Conservation (phyloP, 2,329 filamentous ascomycete genomes). For the Microcera coccophila region DNA sequence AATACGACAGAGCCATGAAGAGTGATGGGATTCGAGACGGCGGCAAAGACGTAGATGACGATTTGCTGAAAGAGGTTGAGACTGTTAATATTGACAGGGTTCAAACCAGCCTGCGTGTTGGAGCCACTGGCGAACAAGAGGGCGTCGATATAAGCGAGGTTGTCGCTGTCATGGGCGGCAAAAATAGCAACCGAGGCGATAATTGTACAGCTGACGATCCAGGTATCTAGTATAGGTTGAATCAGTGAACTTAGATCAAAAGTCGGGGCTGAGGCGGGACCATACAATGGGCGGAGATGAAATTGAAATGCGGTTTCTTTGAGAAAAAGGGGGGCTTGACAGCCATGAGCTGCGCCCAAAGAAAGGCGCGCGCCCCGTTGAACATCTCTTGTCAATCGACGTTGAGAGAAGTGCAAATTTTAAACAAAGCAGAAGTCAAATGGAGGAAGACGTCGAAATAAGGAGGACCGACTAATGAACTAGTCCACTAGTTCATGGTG, state of each 20-base stretch:
- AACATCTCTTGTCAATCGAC: slow-evolving; percentile 30
- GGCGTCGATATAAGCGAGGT: slow-evolving; percentile 76
- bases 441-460: not conserved
- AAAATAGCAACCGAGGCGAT: slow-evolving; percentile 76
- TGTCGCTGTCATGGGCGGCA: slow-evolving; percentile 49
- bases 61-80: slow-evolving; percentile 71
- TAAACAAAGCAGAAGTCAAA: too few species aligned
- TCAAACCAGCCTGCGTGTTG: slow-evolving; percentile 89
- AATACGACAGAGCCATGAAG: slow-evolving; percentile 86
- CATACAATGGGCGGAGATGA: slow-evolving; percentile 76
- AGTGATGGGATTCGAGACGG: slow-evolving; percentile 77
- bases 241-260: slow-evolving; percentile 16
- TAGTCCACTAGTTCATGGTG: not conserved
- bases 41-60: slow-evolving; percentile 65
- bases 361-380: slow-evolving; percentile 28
- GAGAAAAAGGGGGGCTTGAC: slow-evolving; percentile 56
- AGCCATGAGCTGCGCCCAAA: slow-evolving; percentile 44
- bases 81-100: slow-evolving; percentile 67
- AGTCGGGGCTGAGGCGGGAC: slow-evolving; percentile 12
- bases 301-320: slow-evolving; percentile 69
- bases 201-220: slow-evolving; percentile 71
- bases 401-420: too few species aligned
- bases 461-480: not conserved
- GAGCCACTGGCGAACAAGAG: slow-evolving; percentile 83
- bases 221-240: slow-evolving; percentile 56